Base-by-base conservation (phyloP, 2,329 filamentous ascomycete species). In the Talaromyces sp. region DNA sequence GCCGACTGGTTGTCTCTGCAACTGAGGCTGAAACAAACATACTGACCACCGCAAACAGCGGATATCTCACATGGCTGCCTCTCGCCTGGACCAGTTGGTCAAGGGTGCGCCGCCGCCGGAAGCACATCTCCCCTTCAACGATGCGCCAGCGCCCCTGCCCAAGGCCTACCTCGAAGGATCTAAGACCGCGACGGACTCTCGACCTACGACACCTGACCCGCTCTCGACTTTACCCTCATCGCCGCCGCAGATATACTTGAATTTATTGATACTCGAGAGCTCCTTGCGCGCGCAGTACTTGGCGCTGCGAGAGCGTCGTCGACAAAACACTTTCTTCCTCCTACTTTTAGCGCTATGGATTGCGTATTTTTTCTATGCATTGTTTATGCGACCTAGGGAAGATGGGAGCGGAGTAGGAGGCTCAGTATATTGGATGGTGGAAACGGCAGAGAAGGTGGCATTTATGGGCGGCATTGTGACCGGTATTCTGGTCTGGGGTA, bases 221-320 rank as follows among this genome's bases (percentile, higher is more conserved):
- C 84, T 93, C 66, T 88, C 87, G 69, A 87, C 88, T 65, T 86
- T 93, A 16, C 93, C 93, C n/a, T 93, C 90, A 72, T 92, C 91
- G 16, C 93, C 93, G 52, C 91, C 92, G 61, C 95, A 96, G 82
- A 97, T 99, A 73, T 99, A 99, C 79, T 87, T 99, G 71, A 99
- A 99, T 77, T 88, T 99, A 25, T 85, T 99, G 64, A 96, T 99
- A 70, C 90, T 99, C 76, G 95, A 99, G 76, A 92, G 92, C 56
- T 96, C 92, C 5, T 82, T 99, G 39, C 91, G 95, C 67, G 88
- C 92, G 25, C 95, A 99, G 71, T 98, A 96, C 77, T 87, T 99
- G 62, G 91, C 92, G 66, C 84, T 98, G 50, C 90, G 93, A 64
- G 90, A 92, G 54, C 88, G 95, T 46, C 86, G 92, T 55, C 88